phyloP scores from a whole-genome alignment of 495 filamentous ascomycete genomes.

The Talaromyces liani region DNA sequence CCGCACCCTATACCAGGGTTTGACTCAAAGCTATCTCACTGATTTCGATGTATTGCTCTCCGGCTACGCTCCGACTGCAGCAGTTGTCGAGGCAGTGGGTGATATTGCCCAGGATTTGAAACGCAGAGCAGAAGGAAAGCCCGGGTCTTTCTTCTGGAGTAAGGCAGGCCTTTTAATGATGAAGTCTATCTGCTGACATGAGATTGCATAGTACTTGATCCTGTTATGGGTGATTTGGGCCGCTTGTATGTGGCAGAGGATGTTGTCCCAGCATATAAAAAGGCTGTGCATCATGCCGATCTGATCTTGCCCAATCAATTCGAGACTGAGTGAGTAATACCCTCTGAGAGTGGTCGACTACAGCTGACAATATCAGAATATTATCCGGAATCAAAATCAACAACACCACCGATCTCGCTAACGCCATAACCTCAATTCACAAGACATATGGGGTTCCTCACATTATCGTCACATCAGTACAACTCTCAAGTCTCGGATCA shows the following conservation, averaged over 20 bases:
- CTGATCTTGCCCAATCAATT: conserved; percentile 95
- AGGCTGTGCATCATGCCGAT: conserved; percentile 70
- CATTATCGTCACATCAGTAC: conserved; percentile 84
- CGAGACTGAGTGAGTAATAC: conserved; percentile 72
- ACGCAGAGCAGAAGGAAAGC: conserved; percentile 49
- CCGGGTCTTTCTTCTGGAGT: conserved; percentile 89
- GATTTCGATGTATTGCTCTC: conserved; percentile 90
- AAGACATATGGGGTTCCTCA: conserved; percentile 71
- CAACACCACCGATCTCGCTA: conserved; percentile 60
- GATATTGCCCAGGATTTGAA: conserved; percentile 74
- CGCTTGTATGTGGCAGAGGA: conserved; percentile 82
- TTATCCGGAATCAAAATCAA: conserved; percentile 77
- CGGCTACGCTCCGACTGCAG: conserved; percentile 83
- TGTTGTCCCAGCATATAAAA: conserved; percentile 85
- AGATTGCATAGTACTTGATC: conserved; percentile 64
- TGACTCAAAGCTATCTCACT: conserved; percentile 72
- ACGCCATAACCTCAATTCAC: conserved; percentile 73
- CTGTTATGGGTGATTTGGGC: conserved; percentile 96
- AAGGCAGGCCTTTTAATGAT: conserved; percentile 8
- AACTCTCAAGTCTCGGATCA: conserved; percentile 36
- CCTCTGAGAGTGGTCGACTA: neutral
- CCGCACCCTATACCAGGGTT: conserved; percentile 71
- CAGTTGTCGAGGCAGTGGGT: conserved; percentile 76
- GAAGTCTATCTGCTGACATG: neutral
- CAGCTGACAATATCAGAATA: conserved; percentile 41